Evolutionary conservation across 306 rosid genomes (phyloP).

Genomic region (Fagus sylvatica): DNA sequence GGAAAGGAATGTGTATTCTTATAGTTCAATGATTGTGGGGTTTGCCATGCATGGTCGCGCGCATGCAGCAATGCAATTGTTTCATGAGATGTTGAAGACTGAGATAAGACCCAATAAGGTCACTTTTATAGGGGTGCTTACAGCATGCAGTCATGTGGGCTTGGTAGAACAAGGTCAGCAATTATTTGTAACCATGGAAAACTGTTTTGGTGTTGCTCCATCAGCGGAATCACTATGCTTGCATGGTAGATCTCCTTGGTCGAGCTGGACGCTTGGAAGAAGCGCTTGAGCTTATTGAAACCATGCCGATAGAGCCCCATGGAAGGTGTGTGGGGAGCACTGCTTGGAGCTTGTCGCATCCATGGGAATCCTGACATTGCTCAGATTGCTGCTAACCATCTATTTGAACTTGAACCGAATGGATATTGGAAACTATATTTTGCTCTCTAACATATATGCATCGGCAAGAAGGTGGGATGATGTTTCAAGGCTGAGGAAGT

Average conservation of each 20-base stretch:
- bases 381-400: conserved; percentile 57
- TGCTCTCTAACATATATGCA: conserved; percentile 69
- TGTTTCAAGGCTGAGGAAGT: conserved; percentile 66
- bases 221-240: conserved; percentile 61
- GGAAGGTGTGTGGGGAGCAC: conserved; percentile 89
- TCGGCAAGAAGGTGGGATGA: conserved; percentile 75
- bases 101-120: conserved; percentile 64
- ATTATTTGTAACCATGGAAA: conserved; percentile 65
- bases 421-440: conserved; percentile 66
- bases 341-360: conserved; percentile 78
- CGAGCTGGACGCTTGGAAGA: conserved; percentile 75
- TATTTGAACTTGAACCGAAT: conserved; percentile 72
- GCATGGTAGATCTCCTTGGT: conserved; percentile 80
- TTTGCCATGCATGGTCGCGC: conserved; percentile 72
- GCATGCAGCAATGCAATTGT: conserved; percentile 58
- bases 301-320: conserved; percentile 62
- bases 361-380: conserved; percentile 69
- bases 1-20: too few relatives aligned
- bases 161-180: conserved; percentile 73
- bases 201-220: conserved; percentile 54
- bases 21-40: conserved; percentile 81
- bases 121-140: conserved; percentile 72
- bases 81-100: conserved; percentile 69
- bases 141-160: conserved; percentile 75
- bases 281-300: conserved; percentile 61